Base-by-base conservation (phyloP, 345 rosid species). In the Barbarea vulgaris region DNA sequence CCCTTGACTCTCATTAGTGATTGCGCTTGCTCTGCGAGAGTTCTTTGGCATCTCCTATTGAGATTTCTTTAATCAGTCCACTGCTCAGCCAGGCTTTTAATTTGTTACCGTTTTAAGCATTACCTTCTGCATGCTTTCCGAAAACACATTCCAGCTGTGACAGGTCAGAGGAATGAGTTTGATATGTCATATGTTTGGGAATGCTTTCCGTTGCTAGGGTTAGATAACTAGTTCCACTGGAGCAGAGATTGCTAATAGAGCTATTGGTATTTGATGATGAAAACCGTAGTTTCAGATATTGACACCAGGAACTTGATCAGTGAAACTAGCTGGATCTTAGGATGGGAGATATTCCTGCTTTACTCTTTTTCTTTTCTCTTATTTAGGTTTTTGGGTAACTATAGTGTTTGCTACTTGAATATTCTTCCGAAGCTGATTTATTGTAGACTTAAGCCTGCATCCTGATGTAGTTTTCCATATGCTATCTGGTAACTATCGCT, bases 341-440 rank as follows among this genome's bases (percentile, higher is more conserved):
- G 3, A 11, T 60, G 51, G 25, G 7, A 50, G 51, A 18, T 28
- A 19, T 27, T 69, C 13, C 41, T 61, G 69, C 22, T 72, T 61
- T 12, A 51, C 42, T 14, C 68, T 60, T 71, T 24, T n/a, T 6
- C 28, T 6, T 51, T 73, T 53, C 12, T 44, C 50, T 30, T 41
- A 14, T 7, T 39, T 44, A 27, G 25, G 7, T 8, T 51, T 61
- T 9, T 36, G 21, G 19, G 11, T 36, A 36, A 25, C 11, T 27
- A 51, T 61, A 41, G 55, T 31, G n/a, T 41, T 63, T 73, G 46
- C 63, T 63, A 46, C 55, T 64, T 53, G 55, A 41, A 54, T 53
- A 64, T 73, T 31, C 19, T 17, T 28, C 22, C 7, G 3, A 25
- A 41, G 58, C 39, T 55, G 47, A 44, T 44, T n/a, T 44, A 31